Percentiles rank a stretch among this genome's conserved stretches.
Evolutionary conservation across 1,284 basidiomycete species (phyloP).

Genomic region (Sanghuangporus weigelae): DNA sequence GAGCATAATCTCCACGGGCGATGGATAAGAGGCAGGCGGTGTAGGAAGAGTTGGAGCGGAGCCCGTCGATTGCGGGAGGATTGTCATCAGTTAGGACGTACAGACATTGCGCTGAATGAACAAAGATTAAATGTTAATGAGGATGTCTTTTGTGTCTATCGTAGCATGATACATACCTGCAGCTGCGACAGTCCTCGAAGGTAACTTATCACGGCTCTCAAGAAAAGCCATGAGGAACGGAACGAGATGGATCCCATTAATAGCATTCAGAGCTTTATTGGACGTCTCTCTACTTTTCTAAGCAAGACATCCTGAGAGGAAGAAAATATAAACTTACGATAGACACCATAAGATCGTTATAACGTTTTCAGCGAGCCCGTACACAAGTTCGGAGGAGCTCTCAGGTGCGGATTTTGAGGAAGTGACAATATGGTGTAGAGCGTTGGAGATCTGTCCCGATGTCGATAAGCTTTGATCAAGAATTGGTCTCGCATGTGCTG

Average conservation of each 20-base stretch:
- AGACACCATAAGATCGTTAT: conserved; percentile 91
- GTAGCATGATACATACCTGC: conserved; percentile 50
- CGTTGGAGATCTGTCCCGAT: conserved; percentile 62
- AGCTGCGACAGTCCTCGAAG: conserved; percentile 65
- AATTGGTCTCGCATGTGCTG: not conserved
- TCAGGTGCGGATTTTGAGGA: conserved; percentile 55
- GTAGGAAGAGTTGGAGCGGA: conserved; percentile 59
- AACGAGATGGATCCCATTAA: conserved; percentile 72
- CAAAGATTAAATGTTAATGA: not conserved
- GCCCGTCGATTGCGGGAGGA: conserved; percentile 53
- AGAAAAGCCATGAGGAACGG: conserved; percentile 86
- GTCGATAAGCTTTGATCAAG: not conserved
- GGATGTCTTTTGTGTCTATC: not conserved
- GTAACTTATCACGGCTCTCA: conserved; percentile 58
- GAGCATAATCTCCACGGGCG: conserved; percentile 20
- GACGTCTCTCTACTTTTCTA: conserved; percentile 73
- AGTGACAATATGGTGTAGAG: conserved; percentile 64
- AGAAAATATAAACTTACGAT: conserved; percentile 52
- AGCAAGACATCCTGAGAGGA: conserved; percentile 19
- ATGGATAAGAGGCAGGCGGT: conserved; percentile 70
- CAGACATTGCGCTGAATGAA: conserved; percentile 85
- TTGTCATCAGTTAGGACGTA: conserved; percentile 92
- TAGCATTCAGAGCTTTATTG: conserved; percentile 82
- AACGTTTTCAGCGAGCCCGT: conserved; percentile 85
- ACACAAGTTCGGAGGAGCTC: conserved; percentile 70